A percentile compares a stretch with the other conserved stretches of the same genome.
phyloP scores from a whole-genome alignment of 1,139 yeast species.

The Kodamaea sp. region DNA sequence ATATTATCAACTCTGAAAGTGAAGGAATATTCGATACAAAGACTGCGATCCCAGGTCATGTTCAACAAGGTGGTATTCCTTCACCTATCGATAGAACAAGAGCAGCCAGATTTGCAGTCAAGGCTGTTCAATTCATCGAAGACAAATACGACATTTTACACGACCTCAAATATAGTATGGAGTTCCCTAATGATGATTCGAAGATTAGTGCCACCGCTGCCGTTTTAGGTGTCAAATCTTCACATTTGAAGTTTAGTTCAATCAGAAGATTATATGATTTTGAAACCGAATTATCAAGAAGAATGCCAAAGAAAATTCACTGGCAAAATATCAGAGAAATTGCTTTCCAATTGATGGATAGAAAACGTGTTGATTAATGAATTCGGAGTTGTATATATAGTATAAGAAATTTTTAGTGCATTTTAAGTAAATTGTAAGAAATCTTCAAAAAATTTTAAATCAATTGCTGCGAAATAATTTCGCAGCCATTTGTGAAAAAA shows the following conservation, averaged over 20 bases:
- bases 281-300: slow-evolving; percentile 73
- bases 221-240: slow-evolving; percentile 80
- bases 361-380: slow-evolving; percentile 31
- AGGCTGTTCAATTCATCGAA: slow-evolving; percentile 69
- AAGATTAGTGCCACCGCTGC: slow-evolving; percentile 61
- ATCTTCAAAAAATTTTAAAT: too few species aligned
- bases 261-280: slow-evolving; percentile 74
- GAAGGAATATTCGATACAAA: slow-evolving; percentile 68
- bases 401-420: neutral
- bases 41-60: slow-evolving; percentile 80
- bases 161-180: slow-evolving; percentile 26
- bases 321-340: slow-evolving; percentile 75
- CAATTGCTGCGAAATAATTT: too few species aligned
- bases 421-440: neutral
- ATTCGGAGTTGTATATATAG: neutral
- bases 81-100: slow-evolving; percentile 72
- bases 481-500: too few species aligned
- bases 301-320: slow-evolving; percentile 87
- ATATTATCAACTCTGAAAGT: slow-evolving; percentile 64
- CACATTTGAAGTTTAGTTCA: slow-evolving; percentile 71
- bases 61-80: slow-evolving; percentile 80
- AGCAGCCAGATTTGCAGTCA: slow-evolving; percentile 67
- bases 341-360: slow-evolving; percentile 84
- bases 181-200: slow-evolving; percentile 32
- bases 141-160: slow-evolving; percentile 25